phyloP scores from a whole-genome alignment of 768 basidiomycete genomes.

The Filobasidium wieringae region DNA sequence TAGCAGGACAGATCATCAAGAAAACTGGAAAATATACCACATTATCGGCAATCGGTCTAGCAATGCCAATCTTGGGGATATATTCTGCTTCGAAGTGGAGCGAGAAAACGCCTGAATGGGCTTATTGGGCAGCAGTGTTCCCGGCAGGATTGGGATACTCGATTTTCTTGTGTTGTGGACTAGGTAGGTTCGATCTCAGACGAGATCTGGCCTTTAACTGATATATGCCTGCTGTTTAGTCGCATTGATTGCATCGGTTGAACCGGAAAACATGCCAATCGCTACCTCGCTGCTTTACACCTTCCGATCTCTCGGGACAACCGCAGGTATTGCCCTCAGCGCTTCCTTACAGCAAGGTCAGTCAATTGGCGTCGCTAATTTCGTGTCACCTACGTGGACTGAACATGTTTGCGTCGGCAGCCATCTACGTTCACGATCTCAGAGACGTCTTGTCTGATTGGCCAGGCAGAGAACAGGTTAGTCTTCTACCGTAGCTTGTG shows the following conservation, averaged over 20 bases:
- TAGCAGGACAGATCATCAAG: constrained; percentile 34
- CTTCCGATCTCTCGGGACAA: constrained; percentile 31
- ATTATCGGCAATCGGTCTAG: constrained; percentile 23
- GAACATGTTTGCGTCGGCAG: no score
- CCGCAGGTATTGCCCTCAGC: constrained; percentile 31
- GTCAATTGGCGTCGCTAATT: no score
- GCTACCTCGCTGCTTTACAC: constrained; percentile 36
- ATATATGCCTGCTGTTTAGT: constrained; percentile 14
- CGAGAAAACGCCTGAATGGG: constrained; percentile 22
- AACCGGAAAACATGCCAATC: constrained; percentile 34
- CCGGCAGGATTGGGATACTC: constrained; percentile 33
- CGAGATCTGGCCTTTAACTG: not conserved
- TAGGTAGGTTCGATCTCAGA: constrained; percentile 19
- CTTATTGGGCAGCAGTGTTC: constrained; percentile 28
- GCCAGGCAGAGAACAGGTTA: constrained; percentile 18
- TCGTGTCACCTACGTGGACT: no score
- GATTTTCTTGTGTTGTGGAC: constrained; percentile 30
- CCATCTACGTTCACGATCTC: constrained; percentile 20
- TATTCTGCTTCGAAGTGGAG: constrained; percentile 27
- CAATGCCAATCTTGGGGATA: constrained; percentile 21
- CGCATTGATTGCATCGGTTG: constrained; percentile 30
- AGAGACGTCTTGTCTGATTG: constrained; percentile 9
- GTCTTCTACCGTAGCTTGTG: not conserved
- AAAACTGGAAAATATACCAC: constrained; percentile 23
- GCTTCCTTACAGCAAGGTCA: constrained; percentile 28